phyloP scores from a whole-genome alignment of 768 basidiomycete species.

The Tephrocybe sp. region DNA sequence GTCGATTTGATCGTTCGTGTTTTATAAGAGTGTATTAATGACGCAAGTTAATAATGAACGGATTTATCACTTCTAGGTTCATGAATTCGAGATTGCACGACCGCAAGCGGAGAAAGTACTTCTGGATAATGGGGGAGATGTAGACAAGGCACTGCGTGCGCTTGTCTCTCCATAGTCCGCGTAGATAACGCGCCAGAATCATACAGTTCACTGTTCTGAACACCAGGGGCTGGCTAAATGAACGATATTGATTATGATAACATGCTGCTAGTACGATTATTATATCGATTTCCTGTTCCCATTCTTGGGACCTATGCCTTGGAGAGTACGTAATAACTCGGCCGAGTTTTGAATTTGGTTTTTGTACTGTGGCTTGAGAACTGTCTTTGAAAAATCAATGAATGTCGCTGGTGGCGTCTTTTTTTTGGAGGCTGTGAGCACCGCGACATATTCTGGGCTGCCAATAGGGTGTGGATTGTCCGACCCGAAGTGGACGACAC shows the following conservation, averaged over 20 bases:
- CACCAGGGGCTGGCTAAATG: too few species aligned
- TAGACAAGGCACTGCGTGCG: slow-evolving; percentile 48
- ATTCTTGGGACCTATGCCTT: too few species aligned
- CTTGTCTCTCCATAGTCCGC: slow-evolving; percentile 28
- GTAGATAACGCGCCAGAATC: neutral
- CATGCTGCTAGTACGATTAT: too few species aligned
- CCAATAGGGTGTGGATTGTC: slow-evolving; percentile 52
- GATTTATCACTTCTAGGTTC: slow-evolving; percentile 36
- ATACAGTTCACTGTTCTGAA: too few species aligned
- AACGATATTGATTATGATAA: too few species aligned
- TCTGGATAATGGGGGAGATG: slow-evolving; percentile 50
- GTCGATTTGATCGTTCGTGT: slow-evolving; percentile 61
- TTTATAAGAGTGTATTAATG: neutral
- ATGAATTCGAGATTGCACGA: slow-evolving; percentile 64
- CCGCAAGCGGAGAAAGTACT: slow-evolving; percentile 60
- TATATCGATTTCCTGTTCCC: too few species aligned
- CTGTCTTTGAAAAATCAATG: too few species aligned
- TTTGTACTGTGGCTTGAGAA: too few species aligned
- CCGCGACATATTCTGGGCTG: slow-evolving; percentile 43
- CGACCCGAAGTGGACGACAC: slow-evolving; percentile 23
- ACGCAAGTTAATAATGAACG: neutral
- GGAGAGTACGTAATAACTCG: too few species aligned
- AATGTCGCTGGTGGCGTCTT: too few species aligned
- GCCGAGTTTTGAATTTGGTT: too few species aligned
- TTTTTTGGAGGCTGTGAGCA: neutral